phyloP scores from a whole-genome alignment of 768 basidiomycete genomes.

The Dentipellis fragilis region DNA sequence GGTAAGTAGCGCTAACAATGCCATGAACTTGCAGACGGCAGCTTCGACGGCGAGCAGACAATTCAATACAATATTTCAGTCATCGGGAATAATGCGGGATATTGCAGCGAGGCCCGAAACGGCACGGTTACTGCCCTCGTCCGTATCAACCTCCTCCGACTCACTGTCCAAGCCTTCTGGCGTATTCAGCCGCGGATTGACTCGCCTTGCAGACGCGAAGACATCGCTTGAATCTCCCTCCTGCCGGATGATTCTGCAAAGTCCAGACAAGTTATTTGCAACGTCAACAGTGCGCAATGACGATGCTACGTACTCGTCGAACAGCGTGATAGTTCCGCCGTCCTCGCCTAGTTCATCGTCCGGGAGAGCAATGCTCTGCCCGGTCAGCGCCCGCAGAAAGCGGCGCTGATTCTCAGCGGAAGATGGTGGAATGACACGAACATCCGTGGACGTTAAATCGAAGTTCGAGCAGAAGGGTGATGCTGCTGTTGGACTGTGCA shows the following conservation, averaged over 20 bases:
- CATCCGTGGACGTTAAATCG: conserved; percentile 32
- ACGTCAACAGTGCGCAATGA: background rate
- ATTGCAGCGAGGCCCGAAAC: no score
- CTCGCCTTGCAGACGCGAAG: background rate
- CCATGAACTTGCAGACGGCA: no score
- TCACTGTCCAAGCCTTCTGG: background rate
- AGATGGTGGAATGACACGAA: conserved; percentile 33
- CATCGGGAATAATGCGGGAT: no score
- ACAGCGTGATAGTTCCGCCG: conserved; percentile 46
- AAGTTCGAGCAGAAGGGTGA: conserved; percentile 40
- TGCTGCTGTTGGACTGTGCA: conserved; percentile 56
- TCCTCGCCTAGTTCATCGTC: conserved; percentile 30
- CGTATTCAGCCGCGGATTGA: background rate
- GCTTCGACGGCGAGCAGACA: no score
- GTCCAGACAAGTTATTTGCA: background rate
- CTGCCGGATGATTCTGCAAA: background rate
- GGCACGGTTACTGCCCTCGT: background rate
- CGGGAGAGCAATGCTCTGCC: conserved; percentile 19
- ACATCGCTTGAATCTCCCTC: background rate
- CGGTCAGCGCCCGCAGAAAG: conserved; percentile 27
- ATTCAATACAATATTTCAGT: no score
- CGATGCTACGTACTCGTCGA: conserved; percentile 48
- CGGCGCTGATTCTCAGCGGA: conserved; percentile 23
- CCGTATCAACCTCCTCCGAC: background rate
- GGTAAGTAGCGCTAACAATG: no score